Base-by-base conservation (phyloP, 805 yeast genomes). In the Suhomyces canberraensis region DNA sequence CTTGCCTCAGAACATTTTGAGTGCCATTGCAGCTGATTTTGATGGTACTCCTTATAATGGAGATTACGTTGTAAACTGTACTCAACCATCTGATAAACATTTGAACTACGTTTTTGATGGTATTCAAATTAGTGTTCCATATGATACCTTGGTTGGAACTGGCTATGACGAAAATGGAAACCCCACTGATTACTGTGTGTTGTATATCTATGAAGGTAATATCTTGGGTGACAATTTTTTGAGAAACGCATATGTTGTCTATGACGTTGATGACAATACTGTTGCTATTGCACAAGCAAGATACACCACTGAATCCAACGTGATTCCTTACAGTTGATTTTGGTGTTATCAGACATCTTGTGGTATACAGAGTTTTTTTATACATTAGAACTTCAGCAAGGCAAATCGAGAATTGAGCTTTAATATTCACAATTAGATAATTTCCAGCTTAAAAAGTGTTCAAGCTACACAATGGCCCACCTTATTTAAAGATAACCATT, bases 171-270 rank as follows among this genome's bases (percentile, higher is more conserved):
- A 25, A 13, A 24, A 24, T 16, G 16, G 21, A 16, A 24, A n/a
- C 27, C 9, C 20, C 13, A 25, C 13, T n/a, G 26, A n/a, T 8
- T 8, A 8, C 14, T 24, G 13, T n/a, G 13, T n/a, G 6, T 5
- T 11, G 19, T 24, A 28, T 15, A n/a, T 31, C 11, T 14, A 11
- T 4, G 14, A 14, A 14, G 31, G 17, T 8, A n/a, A 13, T 29
- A 31, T 71, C 6, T 53, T 77, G 13, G 84, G 84, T 33, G 81
- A 77, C 51, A 59, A 72, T 4, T 73, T 79, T 54, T 51, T 79
- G 39, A 62, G 73, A 41, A 54, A 69, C 19, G 76, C 75, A 1
- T 78, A 78, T 46, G 65, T 71, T 26, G 81, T 77, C 31, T 79
- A 67, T 40, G 81, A 79, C 53, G 51, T 78, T 31, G 79, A 71